These are phyloP conservation scores for Aureobasidium leucospermi DNA, from an alignment of 2,329 filamentous ascomycete species.

Conservation along the genomic window DNA sequence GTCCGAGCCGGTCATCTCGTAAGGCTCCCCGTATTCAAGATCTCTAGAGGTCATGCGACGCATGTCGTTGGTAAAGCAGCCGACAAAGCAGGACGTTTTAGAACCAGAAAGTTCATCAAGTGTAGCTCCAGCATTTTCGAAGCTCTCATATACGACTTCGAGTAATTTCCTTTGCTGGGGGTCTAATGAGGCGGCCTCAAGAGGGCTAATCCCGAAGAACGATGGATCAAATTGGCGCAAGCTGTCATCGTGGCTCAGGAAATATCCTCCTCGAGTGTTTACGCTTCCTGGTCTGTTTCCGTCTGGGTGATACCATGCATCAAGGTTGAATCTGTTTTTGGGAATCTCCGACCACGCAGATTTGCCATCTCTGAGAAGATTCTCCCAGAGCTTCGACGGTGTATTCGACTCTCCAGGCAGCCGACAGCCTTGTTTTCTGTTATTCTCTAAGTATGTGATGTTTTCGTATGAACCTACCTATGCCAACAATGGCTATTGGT, in stretches of 20 bases:
- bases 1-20: conserved; percentile 24
- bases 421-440: conserved; percentile 28
- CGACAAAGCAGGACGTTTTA: background rate
- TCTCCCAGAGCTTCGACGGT: conserved; percentile 13
- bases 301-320: conserved; percentile 20
- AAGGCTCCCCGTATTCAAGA: conserved; percentile 17
- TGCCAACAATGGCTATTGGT: conserved; percentile 40
- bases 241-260: conserved; percentile 20
- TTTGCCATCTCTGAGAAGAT: conserved; percentile 5
- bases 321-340: conserved; percentile 14
- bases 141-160: conserved; percentile 36
- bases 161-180: conserved; percentile 34
- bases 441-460: background rate
- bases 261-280: conserved; percentile 15
- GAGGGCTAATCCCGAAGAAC: conserved; percentile 21
- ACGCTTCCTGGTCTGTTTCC: background rate
- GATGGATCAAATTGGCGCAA: conserved; percentile 19
- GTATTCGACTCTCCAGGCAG: conserved; percentile 34
- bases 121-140: conserved; percentile 16
- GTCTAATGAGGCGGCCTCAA: conserved; percentile 30
- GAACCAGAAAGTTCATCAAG: background rate
- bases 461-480: background rate
- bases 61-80: background rate
- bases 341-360: conserved; percentile 20
- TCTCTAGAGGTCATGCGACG: conserved; percentile 13